Evolutionary conservation across 148 eudicot genomes (phyloP).

Genomic region (Chenopodium formosanum): DNA sequence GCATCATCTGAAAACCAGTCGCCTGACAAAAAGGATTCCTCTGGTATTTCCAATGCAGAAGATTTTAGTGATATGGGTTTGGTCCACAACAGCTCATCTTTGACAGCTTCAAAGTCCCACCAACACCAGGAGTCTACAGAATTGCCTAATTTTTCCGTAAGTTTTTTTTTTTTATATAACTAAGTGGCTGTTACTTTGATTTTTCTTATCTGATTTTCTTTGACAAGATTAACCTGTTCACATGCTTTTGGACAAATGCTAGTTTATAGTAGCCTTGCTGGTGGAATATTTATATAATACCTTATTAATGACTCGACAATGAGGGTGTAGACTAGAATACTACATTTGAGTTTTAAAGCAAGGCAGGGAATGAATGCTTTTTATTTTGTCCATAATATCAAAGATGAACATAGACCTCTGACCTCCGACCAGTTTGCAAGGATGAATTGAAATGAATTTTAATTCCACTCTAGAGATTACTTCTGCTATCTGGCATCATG

Average conservation of each 20-base stretch:
- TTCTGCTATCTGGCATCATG: too few species aligned
- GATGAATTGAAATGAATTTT: background rate
- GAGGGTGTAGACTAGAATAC: background rate
- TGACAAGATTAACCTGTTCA: background rate
- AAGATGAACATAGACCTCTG: background rate
- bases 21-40: conserved; percentile 41
- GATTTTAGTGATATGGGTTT: conserved; percentile 55
- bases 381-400: background rate
- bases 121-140: conserved; percentile 58
- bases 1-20: conserved; percentile 48
- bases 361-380: background rate
- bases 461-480: background rate
- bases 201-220: background rate
- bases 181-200: background rate
- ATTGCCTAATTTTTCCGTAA: conserved; percentile 66
- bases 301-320: background rate
- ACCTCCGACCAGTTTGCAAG: background rate
- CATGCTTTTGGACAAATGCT: background rate
- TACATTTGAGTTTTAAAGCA: background rate
- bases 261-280: background rate
- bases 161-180: conserved; percentile 15
- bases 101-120: conserved; percentile 47
- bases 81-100: conserved; percentile 45
- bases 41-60: conserved; percentile 43
- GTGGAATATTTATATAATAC: background rate